Evolutionary conservation across 495 filamentous ascomycete species (phyloP).

Genomic region (Chaetomium fimeti): DNA sequence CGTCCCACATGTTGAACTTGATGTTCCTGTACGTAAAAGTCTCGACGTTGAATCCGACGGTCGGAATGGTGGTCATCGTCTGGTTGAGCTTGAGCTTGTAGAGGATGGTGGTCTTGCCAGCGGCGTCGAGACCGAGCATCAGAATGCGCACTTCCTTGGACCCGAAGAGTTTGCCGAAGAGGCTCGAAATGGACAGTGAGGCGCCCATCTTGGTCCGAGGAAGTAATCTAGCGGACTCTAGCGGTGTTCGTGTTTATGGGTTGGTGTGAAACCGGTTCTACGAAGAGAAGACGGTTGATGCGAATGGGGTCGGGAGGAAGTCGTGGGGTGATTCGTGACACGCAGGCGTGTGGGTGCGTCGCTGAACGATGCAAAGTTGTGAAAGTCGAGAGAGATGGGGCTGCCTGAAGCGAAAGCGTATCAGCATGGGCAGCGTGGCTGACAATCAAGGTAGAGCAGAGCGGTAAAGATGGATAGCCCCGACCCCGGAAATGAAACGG

Average conservation of each 20-base stretch:
- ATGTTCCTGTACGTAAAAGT: constrained; percentile 99
- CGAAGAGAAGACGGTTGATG: neutral
- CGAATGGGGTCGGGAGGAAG: neutral
- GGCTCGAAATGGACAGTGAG: constrained; percentile 27
- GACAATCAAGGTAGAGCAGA: neutral
- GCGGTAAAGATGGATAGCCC: neutral
- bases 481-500: constrained; percentile 5
- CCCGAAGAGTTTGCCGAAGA: constrained; percentile 91
- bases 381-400: neutral
- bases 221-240: constrained; percentile 15
- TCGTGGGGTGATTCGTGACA: neutral
- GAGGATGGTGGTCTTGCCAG: constrained; percentile 99
- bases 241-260: neutral
- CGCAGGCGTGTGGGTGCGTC: neutral
- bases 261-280: neutral
- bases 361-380: neutral
- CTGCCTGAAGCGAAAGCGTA: neutral
- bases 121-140: constrained; percentile 96
- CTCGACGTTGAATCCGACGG: constrained; percentile 99
- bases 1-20: constrained; percentile 99
- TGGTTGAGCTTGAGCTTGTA: constrained; percentile 99
- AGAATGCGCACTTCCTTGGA: constrained; percentile 97
- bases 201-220: constrained; percentile 29
- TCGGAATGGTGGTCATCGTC: constrained; percentile 98
- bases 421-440: constrained; percentile 5